Base-by-base conservation (phyloP, 2,329 filamentous ascomycete species). In the Ophiostoma montium region DNA sequence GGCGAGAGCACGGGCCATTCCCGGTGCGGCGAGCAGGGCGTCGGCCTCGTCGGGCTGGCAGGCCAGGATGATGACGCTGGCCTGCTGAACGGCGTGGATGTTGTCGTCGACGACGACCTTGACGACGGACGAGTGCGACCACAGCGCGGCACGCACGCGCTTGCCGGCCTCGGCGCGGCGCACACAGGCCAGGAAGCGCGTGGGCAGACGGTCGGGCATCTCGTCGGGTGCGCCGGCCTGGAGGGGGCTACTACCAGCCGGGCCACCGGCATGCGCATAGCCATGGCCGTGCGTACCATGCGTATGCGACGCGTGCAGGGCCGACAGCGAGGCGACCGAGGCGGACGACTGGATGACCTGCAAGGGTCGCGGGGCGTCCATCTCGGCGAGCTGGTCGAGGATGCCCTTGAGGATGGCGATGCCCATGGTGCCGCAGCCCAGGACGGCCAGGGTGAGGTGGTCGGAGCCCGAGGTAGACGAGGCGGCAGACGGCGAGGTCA, bases 341-440 rank as follows among this genome's bases (percentile, higher is more conserved):
- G 44, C 47, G 11, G 52, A 53, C 66, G 71, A 53, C 64, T 70
- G 67, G 55, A 64, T 67, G 46, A 60, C 64, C 59, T 68, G 69
- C 44, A 69, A 67, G 56, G 65, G 72, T 55, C 65, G 66, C 46
- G 66, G 66, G 21, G 63, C 67, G 49, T 69, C 69, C 62, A 72
- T 67, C 56, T 70, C 72, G 35, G 69, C 68, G 41, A 92, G 73
- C 11, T 84, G 85, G 52, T 77, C 71, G 57, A 94, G 75, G 60
- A 95, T 82, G 55, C 86, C 87, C 49, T 76, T 80, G 50, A 94
- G 76, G 57, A 94, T 89, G 51, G 86, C 86, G 53, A 86, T 85
- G 52, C 87, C 87, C 78, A 94, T 85, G 48, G 81, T 89, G 56
- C 86, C 86, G 65, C 85, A 92, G 59, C 87, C 87, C 51, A 94